Evolutionary conservation across 2,329 filamentous ascomycete species (phyloP).

Genomic region (Elsinoe fawcettii): DNA sequence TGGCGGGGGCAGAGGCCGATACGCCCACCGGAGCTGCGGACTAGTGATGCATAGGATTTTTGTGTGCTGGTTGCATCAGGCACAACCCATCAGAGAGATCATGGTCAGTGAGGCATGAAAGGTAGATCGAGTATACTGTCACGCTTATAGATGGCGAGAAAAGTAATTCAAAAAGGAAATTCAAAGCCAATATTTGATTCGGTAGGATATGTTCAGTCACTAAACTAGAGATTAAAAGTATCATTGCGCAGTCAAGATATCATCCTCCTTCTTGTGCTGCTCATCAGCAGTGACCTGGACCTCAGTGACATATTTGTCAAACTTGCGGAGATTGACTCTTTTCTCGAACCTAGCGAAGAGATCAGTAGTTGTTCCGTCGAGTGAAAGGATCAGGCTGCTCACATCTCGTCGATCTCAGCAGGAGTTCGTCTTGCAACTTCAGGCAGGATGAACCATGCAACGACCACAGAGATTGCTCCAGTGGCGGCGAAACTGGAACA

Average conservation of each 20-base stretch:
- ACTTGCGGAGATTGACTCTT: conserved; percentile 32
- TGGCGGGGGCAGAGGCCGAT: too few relatives aligned
- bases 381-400: conserved; percentile 20
- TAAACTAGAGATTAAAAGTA: background rate
- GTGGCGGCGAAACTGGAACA: conserved; percentile 29
- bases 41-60: too few relatives aligned
- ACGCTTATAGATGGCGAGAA: too few relatives aligned
- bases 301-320: conserved; percentile 32
- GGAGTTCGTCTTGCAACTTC: conserved; percentile 27
- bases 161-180: too few relatives aligned
- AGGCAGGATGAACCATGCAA: conserved; percentile 34
- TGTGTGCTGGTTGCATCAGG: too few relatives aligned
- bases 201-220: background rate
- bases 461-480: conserved; percentile 27
- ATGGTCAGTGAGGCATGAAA: too few relatives aligned
- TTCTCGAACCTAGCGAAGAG: conserved; percentile 26
- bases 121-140: too few relatives aligned
- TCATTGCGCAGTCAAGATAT: background rate
- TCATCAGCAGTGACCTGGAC: conserved; percentile 24
- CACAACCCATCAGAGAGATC: too few relatives aligned
- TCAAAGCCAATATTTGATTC: too few relatives aligned
- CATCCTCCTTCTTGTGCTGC: conserved; percentile 3
- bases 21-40: too few relatives aligned
- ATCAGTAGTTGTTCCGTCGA: too few relatives aligned
- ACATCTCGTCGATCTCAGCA: conserved; percentile 35